Evolutionary conservation across 2,329 filamentous ascomycete species (phyloP).

Genomic region (Parafenestella ontariensis): DNA sequence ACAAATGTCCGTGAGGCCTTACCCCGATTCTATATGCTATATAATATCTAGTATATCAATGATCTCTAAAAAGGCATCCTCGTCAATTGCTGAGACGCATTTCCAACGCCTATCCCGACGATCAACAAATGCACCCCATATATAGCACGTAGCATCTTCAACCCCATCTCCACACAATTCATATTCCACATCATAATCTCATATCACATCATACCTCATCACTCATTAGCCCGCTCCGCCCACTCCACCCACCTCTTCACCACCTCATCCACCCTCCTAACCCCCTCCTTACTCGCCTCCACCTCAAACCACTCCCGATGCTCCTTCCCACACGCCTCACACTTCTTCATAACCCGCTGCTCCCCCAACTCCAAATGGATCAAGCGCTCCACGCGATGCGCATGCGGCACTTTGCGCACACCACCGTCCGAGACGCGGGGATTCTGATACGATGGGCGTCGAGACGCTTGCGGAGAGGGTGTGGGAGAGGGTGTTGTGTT

Average conservation of each 20-base stretch:
- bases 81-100: too few relatives aligned
- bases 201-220: background rate
- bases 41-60: too few relatives aligned
- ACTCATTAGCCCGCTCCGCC: slow-evolving; percentile 62
- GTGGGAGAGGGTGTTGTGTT: slow-evolving; percentile 39
- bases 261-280: slow-evolving; percentile 74
- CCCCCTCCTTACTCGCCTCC: slow-evolving; percentile 72
- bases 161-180: background rate
- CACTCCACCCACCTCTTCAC: slow-evolving; percentile 86
- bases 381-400: slow-evolving; percentile 85
- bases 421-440: slow-evolving; percentile 29
- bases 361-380: slow-evolving; percentile 86
- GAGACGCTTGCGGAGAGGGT: slow-evolving; percentile 30
- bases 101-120: too few relatives aligned
- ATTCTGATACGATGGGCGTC: slow-evolving; percentile 30
- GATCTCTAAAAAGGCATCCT: too few relatives aligned
- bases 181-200: background rate
- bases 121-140: too few relatives aligned
- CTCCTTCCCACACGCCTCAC: slow-evolving; percentile 78
- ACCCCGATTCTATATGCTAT: too few relatives aligned
- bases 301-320: slow-evolving; percentile 98
- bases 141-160: background rate
- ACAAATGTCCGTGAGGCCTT: too few relatives aligned
- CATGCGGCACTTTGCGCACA: slow-evolving; percentile 78
- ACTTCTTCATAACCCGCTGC: slow-evolving; percentile 67